Evolutionary conservation across 768 basidiomycete species (phyloP).

Genomic region (Astraeus odoratus): DNA sequence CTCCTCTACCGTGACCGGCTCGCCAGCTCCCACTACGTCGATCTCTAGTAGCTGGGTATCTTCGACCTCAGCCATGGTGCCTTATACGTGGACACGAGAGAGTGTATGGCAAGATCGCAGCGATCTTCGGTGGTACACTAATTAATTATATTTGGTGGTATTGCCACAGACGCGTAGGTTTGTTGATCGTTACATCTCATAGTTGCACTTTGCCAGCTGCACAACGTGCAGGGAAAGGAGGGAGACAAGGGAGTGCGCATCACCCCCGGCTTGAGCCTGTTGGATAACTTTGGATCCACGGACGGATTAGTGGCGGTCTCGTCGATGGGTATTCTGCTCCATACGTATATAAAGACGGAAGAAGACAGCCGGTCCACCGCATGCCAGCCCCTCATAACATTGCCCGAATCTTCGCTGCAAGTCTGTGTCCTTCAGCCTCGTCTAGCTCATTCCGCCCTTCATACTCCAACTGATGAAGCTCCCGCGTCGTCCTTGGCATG

Average conservation of each 20-base stretch:
- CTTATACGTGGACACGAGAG: background rate
- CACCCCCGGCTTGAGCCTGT: too few relatives aligned
- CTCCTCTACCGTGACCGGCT: background rate
- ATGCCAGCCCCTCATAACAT: constrained; percentile 25
- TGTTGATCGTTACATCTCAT: too few relatives aligned
- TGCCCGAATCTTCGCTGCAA: constrained; percentile 42
- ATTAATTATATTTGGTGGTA: too few relatives aligned
- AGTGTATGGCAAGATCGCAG: too few relatives aligned
- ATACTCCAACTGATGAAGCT: constrained; percentile 58
- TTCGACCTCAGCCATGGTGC: background rate
- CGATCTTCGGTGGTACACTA: too few relatives aligned
- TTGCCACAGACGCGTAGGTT: too few relatives aligned
- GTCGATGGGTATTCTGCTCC: too few relatives aligned
- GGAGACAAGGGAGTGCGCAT: too few relatives aligned
- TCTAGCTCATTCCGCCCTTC: constrained; percentile 54
- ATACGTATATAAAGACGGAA: background rate
- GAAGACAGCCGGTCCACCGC: background rate
- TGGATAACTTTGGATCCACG: too few relatives aligned
- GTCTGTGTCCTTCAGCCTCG: constrained; percentile 42
- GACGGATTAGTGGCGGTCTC: too few relatives aligned
- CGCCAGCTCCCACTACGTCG: background rate
- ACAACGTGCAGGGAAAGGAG: too few relatives aligned
- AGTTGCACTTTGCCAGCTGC: too few relatives aligned
- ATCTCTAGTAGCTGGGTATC: background rate
- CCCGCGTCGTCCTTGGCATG: constrained; percentile 32